Evolutionary conservation across 306 rosid genomes (phyloP).

Genomic region (Malus sieversii): DNA sequence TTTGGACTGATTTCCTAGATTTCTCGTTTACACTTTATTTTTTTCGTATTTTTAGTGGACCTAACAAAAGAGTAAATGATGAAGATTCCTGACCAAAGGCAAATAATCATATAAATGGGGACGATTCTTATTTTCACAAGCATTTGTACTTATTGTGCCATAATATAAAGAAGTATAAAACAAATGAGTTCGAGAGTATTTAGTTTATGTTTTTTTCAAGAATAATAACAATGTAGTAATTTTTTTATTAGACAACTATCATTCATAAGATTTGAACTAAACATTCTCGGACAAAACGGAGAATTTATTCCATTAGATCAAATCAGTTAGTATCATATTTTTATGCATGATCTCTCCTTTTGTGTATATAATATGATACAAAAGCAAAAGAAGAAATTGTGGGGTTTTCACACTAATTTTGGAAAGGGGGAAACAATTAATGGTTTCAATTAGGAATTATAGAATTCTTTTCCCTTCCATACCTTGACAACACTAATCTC

Average conservation of each 20-base stretch:
- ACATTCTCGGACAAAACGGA: neutral
- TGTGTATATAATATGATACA: neutral
- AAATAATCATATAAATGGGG: neutral
- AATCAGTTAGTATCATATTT: neutral
- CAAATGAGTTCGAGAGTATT: neutral
- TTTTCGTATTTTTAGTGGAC: too few species aligned
- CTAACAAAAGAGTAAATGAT: neutral
- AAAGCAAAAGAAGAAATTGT: neutral
- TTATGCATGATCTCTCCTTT: neutral
- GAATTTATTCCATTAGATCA: neutral
- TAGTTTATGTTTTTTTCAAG: neutral
- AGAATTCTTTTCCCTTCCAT: slow-evolving; percentile 28
- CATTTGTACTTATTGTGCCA: neutral
- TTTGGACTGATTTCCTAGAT: neutral
- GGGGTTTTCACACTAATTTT: neutral
- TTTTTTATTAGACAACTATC: neutral
- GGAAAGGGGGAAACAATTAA: neutral
- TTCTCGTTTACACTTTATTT: neutral
- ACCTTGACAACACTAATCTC: slow-evolving; percentile 27
- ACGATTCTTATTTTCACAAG: neutral
- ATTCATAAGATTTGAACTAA: neutral
- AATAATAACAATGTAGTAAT: neutral
- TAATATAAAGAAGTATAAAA: neutral
- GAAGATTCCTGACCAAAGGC: neutral
- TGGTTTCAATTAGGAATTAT: slow-evolving; percentile 21